Percentiles rank a stretch among this genome's conserved stretches.
These are phyloP conservation scores for Lodderomyces parapsilosis DNA, from an alignment of 1,139 yeast species.

Conservation along the genomic window DNA sequence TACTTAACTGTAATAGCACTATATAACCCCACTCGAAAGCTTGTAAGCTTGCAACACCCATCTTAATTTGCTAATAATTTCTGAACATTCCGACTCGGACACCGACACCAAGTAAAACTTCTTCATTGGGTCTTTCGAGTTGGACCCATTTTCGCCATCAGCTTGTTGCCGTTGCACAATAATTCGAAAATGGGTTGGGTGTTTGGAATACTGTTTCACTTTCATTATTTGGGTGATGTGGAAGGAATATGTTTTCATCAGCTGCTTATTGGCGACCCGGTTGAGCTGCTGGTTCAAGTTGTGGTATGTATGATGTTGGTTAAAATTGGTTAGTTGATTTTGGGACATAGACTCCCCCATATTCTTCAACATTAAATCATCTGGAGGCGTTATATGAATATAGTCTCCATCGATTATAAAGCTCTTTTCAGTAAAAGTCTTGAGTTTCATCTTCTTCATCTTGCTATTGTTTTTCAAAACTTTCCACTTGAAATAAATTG, in stretches of 20 bases:
- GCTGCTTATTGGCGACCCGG: conserved; percentile 34
- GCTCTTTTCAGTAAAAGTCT: conserved; percentile 66
- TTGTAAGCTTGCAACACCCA: conserved; percentile 51
- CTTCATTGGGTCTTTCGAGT: conserved; percentile 43
- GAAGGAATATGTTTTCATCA: conserved; percentile 79
- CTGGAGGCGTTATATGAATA: conserved; percentile 83
- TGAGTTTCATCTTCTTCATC: conserved; percentile 63
- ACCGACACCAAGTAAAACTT: conserved; percentile 86
- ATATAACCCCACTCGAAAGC: conserved; percentile 14
- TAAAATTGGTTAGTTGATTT: background rate
- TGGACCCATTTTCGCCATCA: conserved; percentile 40
- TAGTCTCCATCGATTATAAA: conserved; percentile 92
- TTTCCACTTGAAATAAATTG: conserved; percentile 56
- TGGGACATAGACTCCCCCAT: conserved; percentile 29
- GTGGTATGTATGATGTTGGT: conserved; percentile 23
- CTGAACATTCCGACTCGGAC: conserved; percentile 60
- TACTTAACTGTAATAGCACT: too few species aligned
- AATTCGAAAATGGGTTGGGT: conserved; percentile 79
- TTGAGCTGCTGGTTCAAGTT: conserved; percentile 48
- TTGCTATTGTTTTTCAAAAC: conserved; percentile 91
- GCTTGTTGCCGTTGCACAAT: conserved; percentile 57
- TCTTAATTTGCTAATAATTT: conserved; percentile 67
- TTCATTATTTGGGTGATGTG: conserved; percentile 78
- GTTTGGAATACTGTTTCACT: conserved; percentile 73
- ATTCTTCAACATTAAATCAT: conserved; percentile 50